phyloP scores from a whole-genome alignment of 1,284 basidiomycete genomes.

The Ustilago shanxiensis region DNA sequence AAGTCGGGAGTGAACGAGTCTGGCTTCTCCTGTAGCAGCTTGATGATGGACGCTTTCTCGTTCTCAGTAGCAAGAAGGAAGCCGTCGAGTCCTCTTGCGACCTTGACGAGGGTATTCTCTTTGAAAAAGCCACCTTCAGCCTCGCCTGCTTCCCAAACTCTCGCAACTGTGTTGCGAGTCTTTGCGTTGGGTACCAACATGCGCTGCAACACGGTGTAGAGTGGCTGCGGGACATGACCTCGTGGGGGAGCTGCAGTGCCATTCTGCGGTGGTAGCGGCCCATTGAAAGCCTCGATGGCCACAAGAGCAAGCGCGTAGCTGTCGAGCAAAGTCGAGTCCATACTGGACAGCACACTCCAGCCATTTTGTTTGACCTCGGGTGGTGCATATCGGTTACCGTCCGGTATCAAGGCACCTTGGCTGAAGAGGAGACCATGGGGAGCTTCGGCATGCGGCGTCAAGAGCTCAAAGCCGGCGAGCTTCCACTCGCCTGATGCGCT shows the following conservation, averaged over 20 bases:
- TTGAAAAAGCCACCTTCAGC: constrained; percentile 81
- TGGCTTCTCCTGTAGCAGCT: constrained; percentile 66
- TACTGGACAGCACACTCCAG: constrained; percentile 72
- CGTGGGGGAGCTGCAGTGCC: constrained; percentile 80
- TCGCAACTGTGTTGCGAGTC: constrained; percentile 77
- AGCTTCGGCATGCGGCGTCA: constrained; percentile 75
- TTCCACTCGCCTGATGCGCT: constrained; percentile 90
- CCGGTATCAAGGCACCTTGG: constrained; percentile 61
- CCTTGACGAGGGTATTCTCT: constrained; percentile 84
- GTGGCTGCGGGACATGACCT: constrained; percentile 80
- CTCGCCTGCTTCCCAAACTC: constrained; percentile 62
- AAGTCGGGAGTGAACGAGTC: constrained; percentile 83
- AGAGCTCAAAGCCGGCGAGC: constrained; percentile 90
- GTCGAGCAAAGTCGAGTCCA: constrained; percentile 54
- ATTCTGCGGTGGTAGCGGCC: constrained; percentile 73
- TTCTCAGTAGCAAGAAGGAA: constrained; percentile 86
- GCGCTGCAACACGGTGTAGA: constrained; percentile 87
- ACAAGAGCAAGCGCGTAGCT: constrained; percentile 62
- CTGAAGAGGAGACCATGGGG: constrained; percentile 60
- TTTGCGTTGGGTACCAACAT: constrained; percentile 89
- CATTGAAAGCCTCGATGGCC: constrained; percentile 64
- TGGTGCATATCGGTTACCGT: constrained; percentile 72
- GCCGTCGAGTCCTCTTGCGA: constrained; percentile 86
- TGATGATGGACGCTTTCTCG: constrained; percentile 77
- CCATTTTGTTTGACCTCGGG: constrained; percentile 94